Base-by-base conservation (phyloP, 2,329 filamentous ascomycete species). In the Anisogramma anomala region DNA sequence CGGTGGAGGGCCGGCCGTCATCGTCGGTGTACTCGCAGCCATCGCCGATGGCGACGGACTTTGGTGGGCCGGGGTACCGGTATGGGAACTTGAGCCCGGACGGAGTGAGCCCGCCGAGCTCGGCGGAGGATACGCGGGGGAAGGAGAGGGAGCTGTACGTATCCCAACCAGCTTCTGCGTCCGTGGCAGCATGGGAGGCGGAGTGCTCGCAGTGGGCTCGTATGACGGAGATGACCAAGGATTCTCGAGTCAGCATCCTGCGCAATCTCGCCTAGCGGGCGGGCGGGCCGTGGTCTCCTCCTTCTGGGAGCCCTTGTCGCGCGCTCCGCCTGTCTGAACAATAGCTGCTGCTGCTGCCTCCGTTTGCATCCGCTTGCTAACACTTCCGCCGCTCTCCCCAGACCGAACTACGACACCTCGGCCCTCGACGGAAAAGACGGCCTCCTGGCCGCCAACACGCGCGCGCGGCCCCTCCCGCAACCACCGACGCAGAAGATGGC, bases 11-110 rank as follows among this genome's bases (percentile, higher is more conserved):
- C 47, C 68, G 70, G 30, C 68, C 71, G n/a, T 50, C 64, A 6
- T 80, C 78, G 23, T 81, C 79, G 13, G 50, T 77, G 34, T 81
- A 82, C 55, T 76, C 77, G 33, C 68, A 73, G 55, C 68, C 64
- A 33, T 74, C 67, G 46, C 67, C 68, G 11, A 53, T 56, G 20
- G 55, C 53, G 9, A 50, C 58, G 11, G 53, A 48, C 32, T 60
- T 62, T 41, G 53, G 57, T n/a, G 13, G 11, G 7, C 48, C 54
- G n/a, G 30, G 9, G 10, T 45, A 49, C 11, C 27, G 34, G 8
- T 38, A 49, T 36, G 36, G 39, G 39, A 49, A 49, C 36, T n/a
- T n/a, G n/a, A 39, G 2, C 28, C 18, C 19, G 31, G 54, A 62
- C 53, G 61, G 64, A 17, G 63, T 77, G 47, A 76, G 72, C 9